Conservation (phyloP, 805 yeast species). For the Metschnikowia kofuensis region DNA sequence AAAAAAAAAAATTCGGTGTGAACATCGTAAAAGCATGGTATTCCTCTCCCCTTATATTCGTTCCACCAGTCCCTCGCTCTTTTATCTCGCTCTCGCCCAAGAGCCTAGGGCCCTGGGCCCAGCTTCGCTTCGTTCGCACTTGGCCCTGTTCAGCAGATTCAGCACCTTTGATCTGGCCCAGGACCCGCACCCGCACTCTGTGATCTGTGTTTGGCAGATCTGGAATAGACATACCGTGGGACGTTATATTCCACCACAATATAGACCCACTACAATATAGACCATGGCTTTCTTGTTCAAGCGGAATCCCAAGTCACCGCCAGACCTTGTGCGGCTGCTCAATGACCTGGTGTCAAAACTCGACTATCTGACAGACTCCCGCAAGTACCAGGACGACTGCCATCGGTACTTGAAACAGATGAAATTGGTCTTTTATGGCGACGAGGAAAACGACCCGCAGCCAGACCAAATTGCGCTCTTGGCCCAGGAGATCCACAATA, state of each 20-base stretch:
- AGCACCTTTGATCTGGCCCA: not conserved
- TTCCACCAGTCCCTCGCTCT: no score
- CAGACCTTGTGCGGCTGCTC: slow-evolving; percentile 73
- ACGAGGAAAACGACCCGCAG: slow-evolving; percentile 58
- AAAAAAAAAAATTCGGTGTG: no score
- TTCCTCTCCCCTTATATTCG: no score
- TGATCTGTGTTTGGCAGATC: not conserved
- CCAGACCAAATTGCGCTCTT: slow-evolving; percentile 73
- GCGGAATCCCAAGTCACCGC: slow-evolving; percentile 85
- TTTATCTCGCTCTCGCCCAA: no score
- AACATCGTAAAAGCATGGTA: no score
- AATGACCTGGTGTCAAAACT: slow-evolving; percentile 70
- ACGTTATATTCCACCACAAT: not conserved
- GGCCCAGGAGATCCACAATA: slow-evolving; percentile 73
- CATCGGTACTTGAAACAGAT: slow-evolving; percentile 62
- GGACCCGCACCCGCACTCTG: not conserved
- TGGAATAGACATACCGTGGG: not conserved
- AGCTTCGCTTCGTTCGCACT: no score
- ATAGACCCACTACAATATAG: not conserved
- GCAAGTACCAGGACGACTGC: slow-evolving; percentile 70
- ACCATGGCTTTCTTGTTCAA: slow-evolving; percentile 87
- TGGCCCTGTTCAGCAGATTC: not conserved
- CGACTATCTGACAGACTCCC: slow-evolving; percentile 41
- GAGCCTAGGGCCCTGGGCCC: no score
- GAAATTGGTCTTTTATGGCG: slow-evolving; percentile 65